Evolutionary conservation across 495 filamentous ascomycete species (phyloP).

Genomic region (Aspergillus carlsbadensis): DNA sequence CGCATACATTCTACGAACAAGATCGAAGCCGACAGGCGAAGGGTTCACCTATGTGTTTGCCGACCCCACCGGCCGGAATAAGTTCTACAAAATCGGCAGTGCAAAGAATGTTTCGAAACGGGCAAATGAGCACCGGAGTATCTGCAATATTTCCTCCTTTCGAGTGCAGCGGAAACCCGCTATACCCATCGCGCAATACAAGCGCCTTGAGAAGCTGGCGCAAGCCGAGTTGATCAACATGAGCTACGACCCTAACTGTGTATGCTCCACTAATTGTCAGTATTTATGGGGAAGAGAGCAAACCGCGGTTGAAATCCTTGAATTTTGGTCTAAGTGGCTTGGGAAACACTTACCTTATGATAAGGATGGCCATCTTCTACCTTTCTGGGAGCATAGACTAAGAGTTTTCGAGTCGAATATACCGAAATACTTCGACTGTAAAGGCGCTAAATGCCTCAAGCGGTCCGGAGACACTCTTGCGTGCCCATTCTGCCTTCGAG

Average conservation of each 20-base stretch:
- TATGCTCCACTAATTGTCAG: constrained; percentile 7
- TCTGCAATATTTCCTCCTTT: constrained; percentile 9
- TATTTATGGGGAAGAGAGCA: constrained; percentile 13
- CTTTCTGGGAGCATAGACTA: constrained; percentile 12
- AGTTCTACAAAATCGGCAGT: constrained; percentile 14
- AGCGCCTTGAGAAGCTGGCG: constrained; percentile 13
- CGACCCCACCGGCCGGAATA: constrained; percentile 12
- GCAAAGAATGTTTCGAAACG: constrained; percentile 38
- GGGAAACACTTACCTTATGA: constrained; percentile 8
- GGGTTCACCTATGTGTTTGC: constrained; percentile 15
- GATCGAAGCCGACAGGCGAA: constrained; percentile 7
- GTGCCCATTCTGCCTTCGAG: constrained; percentile 8
- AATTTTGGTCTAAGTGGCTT: constrained; percentile 16
- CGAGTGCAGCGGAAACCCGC: constrained; percentile 4
- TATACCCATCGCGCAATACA: constrained; percentile 5
- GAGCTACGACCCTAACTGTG: constrained; percentile 11
- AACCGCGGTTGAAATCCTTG: constrained; percentile 8
- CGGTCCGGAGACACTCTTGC: not conserved
- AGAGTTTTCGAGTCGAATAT: constrained; percentile 5
- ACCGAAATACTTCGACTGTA: constrained; percentile 4
- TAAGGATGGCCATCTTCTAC: constrained; percentile 4
- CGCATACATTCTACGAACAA: constrained; percentile 7
- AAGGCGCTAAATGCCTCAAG: constrained; percentile 6
- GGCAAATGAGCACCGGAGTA: constrained; percentile 8
- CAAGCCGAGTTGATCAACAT: constrained; percentile 14